Evolutionary conservation across 768 basidiomycete genomes (phyloP), one percentile per base, ranked within the genome.

Genomic region (Mycena latifolia): DNA sequence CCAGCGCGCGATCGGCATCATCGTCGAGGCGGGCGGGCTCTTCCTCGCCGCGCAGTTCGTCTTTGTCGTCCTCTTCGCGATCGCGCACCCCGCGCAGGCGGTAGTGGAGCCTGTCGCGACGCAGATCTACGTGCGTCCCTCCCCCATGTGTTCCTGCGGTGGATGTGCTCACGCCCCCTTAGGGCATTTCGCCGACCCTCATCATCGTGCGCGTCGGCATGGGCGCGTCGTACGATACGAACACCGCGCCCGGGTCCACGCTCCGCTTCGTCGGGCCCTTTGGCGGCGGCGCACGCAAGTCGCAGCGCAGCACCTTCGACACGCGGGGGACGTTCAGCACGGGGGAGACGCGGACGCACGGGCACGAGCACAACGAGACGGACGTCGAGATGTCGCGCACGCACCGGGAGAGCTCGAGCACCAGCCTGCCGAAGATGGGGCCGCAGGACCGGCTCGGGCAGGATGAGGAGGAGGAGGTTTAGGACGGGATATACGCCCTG

Each of bases 21-120:
- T 82, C 63, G 55, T 83, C 58, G 82, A 83, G 69, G 79, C 80
- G 29, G 82, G 82, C 3, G 69, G 72, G 27, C 74, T 83, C 43
- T 83, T 81, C 71, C 74, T 83, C n/a, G 51, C 73, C 24, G 74
- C 74, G 48, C 82, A 84, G 51, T 62, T 84, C 43, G 43, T 80
- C n/a, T 80, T 82, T n/a, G 79, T 81, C 51, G 65, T 79, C 18
- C 74, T 82, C 29, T 76, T 82, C 53, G 75, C 82, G 24, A 59
- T 76, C 17, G 31, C 65, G 28, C 73, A 75, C 56, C 73, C 77
- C 9, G 80, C 83, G n/a, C 73, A 78, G 57, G 78, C 67, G 8
- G 73, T 84, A 47, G 63, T 78, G 18, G 79, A 68, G n/a, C 76
- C 77, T 27, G 73, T 81, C 35, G 77, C 81, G 25, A 74, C 77